Conservation (phyloP, 257 asterid species). For the Catharanthus roseus region DNA sequence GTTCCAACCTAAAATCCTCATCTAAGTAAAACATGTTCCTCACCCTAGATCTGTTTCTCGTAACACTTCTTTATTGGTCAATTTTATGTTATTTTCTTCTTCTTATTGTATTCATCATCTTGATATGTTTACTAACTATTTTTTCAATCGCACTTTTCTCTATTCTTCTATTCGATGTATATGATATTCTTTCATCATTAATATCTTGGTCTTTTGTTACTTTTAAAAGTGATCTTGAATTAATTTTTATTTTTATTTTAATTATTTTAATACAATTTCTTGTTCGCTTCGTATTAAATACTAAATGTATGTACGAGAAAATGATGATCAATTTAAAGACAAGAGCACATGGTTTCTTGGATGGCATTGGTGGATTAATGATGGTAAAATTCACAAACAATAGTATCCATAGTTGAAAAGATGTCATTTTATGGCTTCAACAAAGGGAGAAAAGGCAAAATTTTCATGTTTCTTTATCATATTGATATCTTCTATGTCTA, state of each 20-base stretch:
- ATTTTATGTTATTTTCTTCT: slow-evolving; percentile 25
- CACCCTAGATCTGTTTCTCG: slow-evolving; percentile 27
- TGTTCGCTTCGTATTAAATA: slow-evolving; percentile 10
- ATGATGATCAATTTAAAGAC: slow-evolving; percentile 1
- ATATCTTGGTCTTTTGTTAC: slow-evolving; percentile 11
- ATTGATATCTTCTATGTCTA: too few relatives aligned
- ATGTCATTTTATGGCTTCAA: background rate
- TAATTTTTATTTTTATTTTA: slow-evolving; percentile 17
- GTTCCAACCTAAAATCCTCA: background rate
- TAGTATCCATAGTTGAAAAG: background rate
- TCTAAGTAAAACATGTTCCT: slow-evolving; percentile 21
- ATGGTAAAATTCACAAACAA: background rate
- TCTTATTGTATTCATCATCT: slow-evolving; percentile 18
- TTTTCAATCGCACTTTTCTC: slow-evolving; percentile 20
- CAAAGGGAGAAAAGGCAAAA: background rate
- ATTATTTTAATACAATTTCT: slow-evolving; percentile 12
- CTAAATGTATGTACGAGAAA: slow-evolving; percentile 10
- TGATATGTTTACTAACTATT: slow-evolving; percentile 19
- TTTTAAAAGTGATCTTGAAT: slow-evolving; percentile 24
- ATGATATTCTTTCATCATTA: background rate
- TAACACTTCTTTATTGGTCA: slow-evolving; percentile 33
- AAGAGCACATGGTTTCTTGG: too few relatives aligned
- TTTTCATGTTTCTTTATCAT: too few relatives aligned
- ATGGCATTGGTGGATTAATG: background rate
- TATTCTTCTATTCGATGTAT: slow-evolving; percentile 17